Evolutionary conservation across 2,329 filamentous ascomycete species (phyloP), one percentile per base, ranked within the genome.

Genomic region (Claviceps fusiformis): DNA sequence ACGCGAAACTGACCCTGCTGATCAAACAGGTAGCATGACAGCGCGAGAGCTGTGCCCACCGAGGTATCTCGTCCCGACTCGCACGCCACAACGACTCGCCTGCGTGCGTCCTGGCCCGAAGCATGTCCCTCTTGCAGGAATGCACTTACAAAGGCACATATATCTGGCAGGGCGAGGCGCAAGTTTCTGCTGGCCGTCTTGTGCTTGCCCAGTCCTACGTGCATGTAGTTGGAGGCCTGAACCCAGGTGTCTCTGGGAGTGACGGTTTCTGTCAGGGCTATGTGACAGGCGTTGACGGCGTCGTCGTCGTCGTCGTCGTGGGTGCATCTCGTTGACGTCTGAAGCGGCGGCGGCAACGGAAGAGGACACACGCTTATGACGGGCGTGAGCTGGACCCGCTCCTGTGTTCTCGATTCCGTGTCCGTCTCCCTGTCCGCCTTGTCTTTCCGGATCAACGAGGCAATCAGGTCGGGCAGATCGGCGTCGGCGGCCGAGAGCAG

Each of bases 161-260:
- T 79, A 17, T 73, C 75, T 1, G 80, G 75, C 3, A 97, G 72
- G 10, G 87, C 82, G 15, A 77, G 72, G 9, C 92, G 82, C n/a
- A 97, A 74, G 60, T 87, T 83, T n/a, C 90, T 83, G 63, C 88
- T 91, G 0, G 89, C 92, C 4, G 83, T 68, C 70, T 96, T 96
- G 43, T 81, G 81, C 51, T 80, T 79, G 1, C 83, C 82, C 57
- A 92, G 80, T 0, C 81, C 79, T 19, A 93, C 77, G 75, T 75
- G 45, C 63, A 74, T 67, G 81, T 65, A 57, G 53, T 67, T 69
- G 47, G 70, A 55, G 9, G 67, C 62, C 56, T 68, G 61, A 15
- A 65, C 43, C 73, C 71, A 74, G 9, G 61, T 67, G 52, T 76
- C 75, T 52, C 68, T 70, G 24, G 70, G 70, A 2, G 76, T 79